Conservation (phyloP, 768 basidiomycete genomes). For the Gymnopilus dilepis region DNA sequence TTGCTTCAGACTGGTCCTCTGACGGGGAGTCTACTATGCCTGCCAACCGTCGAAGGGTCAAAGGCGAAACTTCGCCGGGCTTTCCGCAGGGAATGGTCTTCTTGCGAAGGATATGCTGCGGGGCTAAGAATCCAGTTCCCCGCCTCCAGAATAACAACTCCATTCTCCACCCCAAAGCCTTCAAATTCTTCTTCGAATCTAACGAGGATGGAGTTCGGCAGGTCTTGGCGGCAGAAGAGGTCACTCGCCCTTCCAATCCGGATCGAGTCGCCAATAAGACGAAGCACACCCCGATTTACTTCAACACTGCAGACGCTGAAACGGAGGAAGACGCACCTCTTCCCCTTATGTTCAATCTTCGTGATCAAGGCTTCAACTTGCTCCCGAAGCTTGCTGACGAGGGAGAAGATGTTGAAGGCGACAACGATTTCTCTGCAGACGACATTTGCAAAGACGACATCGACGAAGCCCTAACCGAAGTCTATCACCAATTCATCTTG, state of each 20-base stretch:
- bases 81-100: not conserved
- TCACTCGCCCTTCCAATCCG: not conserved
- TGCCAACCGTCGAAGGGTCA: not conserved
- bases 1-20: not conserved
- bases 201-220: not conserved
- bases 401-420: not conserved
- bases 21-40: not conserved
- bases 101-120: not conserved
- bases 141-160: not conserved
- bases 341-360: not conserved
- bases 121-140: not conserved
- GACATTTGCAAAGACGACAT: not conserved
- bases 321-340: not conserved
- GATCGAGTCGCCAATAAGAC: constrained; percentile 5
- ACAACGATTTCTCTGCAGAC: not conserved
- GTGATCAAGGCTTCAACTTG: not conserved
- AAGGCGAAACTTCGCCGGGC: not conserved
- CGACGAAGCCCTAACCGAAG: constrained; percentile 10
- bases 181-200: not conserved
- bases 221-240: not conserved
- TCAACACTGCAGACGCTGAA: not conserved
- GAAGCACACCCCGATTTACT: not conserved
- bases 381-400: not conserved
- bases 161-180: not conserved
- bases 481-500: constrained; percentile 23